Percentiles rank a stretch among this genome's conserved stretches.
Evolutionary conservation across 2,329 filamentous ascomycete species (phyloP).

Genomic region (Fusarium nematophilum): DNA sequence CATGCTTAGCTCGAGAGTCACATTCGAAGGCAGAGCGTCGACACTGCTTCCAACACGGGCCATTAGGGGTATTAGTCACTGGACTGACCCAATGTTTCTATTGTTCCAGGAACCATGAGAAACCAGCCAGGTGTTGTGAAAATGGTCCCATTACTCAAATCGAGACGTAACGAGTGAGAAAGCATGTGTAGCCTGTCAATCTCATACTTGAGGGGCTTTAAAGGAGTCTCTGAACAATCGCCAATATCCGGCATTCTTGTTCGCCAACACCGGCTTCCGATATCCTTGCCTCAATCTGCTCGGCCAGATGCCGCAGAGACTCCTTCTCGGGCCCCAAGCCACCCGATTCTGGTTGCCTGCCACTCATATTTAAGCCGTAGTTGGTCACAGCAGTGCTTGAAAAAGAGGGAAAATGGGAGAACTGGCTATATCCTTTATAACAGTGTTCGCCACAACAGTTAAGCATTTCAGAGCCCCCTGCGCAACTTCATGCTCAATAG

Average conservation of each 20-base stretch:
- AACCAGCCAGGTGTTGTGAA: neutral
- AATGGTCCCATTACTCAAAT: neutral
- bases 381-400: too few species aligned
- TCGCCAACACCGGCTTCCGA: neutral
- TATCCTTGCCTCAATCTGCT: neutral
- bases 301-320: neutral
- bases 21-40: too few species aligned
- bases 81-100: too few species aligned
- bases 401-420: too few species aligned
- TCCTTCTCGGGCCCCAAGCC: neutral
- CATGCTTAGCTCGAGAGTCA: too few species aligned
- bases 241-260: constrained; percentile 14
- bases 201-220: constrained; percentile 9
- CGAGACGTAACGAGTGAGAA: constrained; percentile 10
- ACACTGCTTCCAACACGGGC: too few species aligned
- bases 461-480: constrained; percentile 4
- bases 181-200: constrained; percentile 16
- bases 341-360: neutral
- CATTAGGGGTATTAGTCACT: too few species aligned
- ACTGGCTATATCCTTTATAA: constrained; percentile 7
- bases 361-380: neutral
- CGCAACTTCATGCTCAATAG: constrained; percentile 6
- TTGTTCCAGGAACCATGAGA: too few species aligned
- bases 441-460: neutral
- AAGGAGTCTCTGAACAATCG: constrained; percentile 1